phyloP scores from a whole-genome alignment of 2,329 filamentous ascomycete species.

The Tolypocladium guangdongense region DNA sequence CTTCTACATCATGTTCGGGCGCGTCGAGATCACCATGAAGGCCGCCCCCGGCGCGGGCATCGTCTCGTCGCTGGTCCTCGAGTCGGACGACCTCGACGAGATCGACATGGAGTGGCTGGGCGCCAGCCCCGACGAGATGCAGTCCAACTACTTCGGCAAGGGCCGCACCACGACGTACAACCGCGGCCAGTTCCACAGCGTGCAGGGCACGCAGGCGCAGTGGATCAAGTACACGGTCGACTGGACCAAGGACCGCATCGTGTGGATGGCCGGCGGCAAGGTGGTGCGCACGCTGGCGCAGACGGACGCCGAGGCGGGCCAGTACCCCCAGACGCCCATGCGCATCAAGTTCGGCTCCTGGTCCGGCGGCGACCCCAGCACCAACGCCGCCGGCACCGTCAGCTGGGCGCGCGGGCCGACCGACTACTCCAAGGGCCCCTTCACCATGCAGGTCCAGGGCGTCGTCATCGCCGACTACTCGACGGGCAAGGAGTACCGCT shows the following conservation, averaged over 20 bases:
- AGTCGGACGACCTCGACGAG: conserved; percentile 88
- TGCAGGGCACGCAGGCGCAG: conserved; percentile 55
- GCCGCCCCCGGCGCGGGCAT: conserved; percentile 83
- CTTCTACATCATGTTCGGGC: conserved; percentile 99
- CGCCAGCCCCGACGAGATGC: conserved; percentile 63
- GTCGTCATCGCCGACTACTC: conserved; percentile 83
- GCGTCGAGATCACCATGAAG: conserved; percentile 75
- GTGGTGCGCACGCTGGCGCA: conserved; percentile 67
- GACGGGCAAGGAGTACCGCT: conserved; percentile 75
- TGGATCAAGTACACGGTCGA: conserved; percentile 87
- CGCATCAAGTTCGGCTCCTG: conserved; percentile 85
- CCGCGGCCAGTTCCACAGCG: conserved; percentile 68
- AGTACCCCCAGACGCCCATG: conserved; percentile 95
- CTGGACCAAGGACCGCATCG: conserved; percentile 77
- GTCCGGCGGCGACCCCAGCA: conserved; percentile 73
- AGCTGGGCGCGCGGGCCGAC: conserved; percentile 80
- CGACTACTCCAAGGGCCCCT: conserved; percentile 75
- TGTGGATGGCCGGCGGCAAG: conserved; percentile 74
- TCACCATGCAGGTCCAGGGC: conserved; percentile 71
- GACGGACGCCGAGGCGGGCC: conserved; percentile 53
- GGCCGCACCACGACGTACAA: conserved; percentile 78
- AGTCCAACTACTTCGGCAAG: conserved; percentile 96
- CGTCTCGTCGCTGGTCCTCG: conserved; percentile 81
- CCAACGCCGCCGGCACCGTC: conserved; percentile 71
- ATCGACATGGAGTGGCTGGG: conserved; percentile 98